Conservation (phyloP, 371 early-diverging fungal genomes). For the Mortierella sp. region DNA sequence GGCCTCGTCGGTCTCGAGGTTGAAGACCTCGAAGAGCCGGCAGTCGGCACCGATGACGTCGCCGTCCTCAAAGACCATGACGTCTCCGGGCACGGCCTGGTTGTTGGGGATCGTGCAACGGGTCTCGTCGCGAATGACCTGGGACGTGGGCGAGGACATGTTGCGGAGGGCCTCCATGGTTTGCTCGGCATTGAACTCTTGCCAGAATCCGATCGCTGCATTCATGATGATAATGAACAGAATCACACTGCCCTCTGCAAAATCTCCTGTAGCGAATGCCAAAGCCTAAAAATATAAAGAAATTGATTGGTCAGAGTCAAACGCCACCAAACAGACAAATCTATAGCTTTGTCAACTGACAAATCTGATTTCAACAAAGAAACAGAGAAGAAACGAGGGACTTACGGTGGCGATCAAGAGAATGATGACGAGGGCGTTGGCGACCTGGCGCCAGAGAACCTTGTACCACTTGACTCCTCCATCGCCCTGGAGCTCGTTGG, state of each 20-base stretch:
- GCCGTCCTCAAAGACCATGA: constrained; percentile 85
- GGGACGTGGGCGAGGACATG: constrained; percentile 81
- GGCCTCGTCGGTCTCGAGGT: constrained; percentile 91
- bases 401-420: constrained; percentile 76
- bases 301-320: background rate
- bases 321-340: background rate
- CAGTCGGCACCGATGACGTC: constrained; percentile 92
- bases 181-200: constrained; percentile 91
- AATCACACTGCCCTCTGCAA: constrained; percentile 77
- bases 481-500: constrained; percentile 77
- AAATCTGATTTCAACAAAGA: background rate
- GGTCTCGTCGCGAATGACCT: constrained; percentile 85
- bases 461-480: constrained; percentile 73
- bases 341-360: background rate
- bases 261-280: constrained; percentile 71
- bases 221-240: constrained; percentile 83
- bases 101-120: constrained; percentile 73
- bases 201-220: constrained; percentile 85
- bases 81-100: constrained; percentile 89
- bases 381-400: background rate
- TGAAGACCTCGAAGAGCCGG: constrained; percentile 82
- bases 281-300: constrained; percentile 48
- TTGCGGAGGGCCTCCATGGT: constrained; percentile 89
- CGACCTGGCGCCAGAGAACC: constrained; percentile 82
- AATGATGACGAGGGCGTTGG: constrained; percentile 89